Base-by-base conservation (phyloP, 768 basidiomycete species). In the Termitomyces sp. region DNA sequence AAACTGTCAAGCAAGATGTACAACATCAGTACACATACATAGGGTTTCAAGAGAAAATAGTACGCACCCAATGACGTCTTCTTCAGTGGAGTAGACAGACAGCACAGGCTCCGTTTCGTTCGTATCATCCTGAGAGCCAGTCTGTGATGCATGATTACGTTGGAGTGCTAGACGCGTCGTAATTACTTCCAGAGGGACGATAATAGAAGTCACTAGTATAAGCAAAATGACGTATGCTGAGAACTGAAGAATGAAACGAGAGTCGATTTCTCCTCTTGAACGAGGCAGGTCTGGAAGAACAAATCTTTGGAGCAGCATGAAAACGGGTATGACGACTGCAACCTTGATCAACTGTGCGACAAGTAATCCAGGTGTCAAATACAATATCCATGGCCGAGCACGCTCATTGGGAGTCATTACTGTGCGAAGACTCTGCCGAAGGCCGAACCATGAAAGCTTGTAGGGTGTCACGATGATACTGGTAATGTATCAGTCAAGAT, bases 381-480 rank as follows among this genome's bases (percentile, higher is more conserved):
- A 94, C 44, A 94, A 69, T 40, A 86, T 79, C 91, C 91, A 94
- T 2, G 91, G 92, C 11, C 81, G 81, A 36, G 82, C 80, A 51
- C 85, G 84, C 71, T 94, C 92, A 7, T 90, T 90, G 6, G 90
- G 87, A 0, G 92, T 92, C 56, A 93, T 78, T 28, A 94, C 77
- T 60, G 85, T 71, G n/a, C 88, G 87, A 11, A 93, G 71, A 15
- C 89, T 83, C 62, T 81, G 77, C 50, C 81, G 68, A 0, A 80
- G 75, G 40, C 81, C 75, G 68, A 88, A 81, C 69, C 81, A 91
- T 3, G 88, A 81, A 36, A 94, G 77, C 66, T 80, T 85, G 72
- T 88, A 84, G 0, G 91, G 91, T 0, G 92, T 93, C 3, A 88
- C 91, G 63, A 94, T 89, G 0, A 91, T 80, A 45, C 92, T 94